Evolutionary conservation across 2,329 filamentous ascomycete species (phyloP).

Genomic region (Stagonosporopsis vannaccii): DNA sequence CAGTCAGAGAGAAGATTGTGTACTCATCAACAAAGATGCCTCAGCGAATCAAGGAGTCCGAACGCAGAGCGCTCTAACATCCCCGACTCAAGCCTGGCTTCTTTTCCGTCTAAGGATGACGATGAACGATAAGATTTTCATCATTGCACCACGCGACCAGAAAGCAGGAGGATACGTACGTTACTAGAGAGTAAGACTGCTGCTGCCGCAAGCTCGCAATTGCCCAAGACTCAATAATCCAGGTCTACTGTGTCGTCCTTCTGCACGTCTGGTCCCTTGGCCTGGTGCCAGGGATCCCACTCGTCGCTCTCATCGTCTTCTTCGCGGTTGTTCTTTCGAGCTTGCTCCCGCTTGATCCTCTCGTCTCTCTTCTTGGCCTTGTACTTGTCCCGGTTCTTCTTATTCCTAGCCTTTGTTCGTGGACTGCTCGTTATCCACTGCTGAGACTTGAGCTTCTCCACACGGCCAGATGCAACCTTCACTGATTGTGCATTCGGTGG

Average conservation of each 20-base stretch:
- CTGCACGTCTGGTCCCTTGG: slow-evolving; percentile 54
- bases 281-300: slow-evolving; percentile 55
- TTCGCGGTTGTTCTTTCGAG: slow-evolving; percentile 22
- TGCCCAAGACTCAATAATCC: slow-evolving; percentile 53
- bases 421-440: slow-evolving; percentile 39
- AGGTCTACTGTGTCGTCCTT: slow-evolving; percentile 52
- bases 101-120: slow-evolving; percentile 94
- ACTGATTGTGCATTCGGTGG: slow-evolving; percentile 9
- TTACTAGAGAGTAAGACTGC: not conserved
- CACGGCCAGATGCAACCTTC: slow-evolving; percentile 22
- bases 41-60: slow-evolving; percentile 31
- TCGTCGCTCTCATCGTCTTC: slow-evolving; percentile 46
- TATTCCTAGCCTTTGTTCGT: slow-evolving; percentile 35
- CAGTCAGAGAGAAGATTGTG: slow-evolving; percentile 50
- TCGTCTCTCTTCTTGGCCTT: slow-evolving; percentile 35
- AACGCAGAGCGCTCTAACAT: slow-evolving; percentile 29
- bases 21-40: slow-evolving; percentile 39
- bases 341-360: slow-evolving; percentile 26
- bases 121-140: slow-evolving; percentile 79
- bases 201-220: not conserved
- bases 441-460: slow-evolving; percentile 30
- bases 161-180: slow-evolving; percentile 12
- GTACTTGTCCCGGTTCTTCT: slow-evolving; percentile 35
- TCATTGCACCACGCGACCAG: slow-evolving; percentile 62
- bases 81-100: slow-evolving; percentile 31